Base-by-base conservation (phyloP, 2,329 filamentous ascomycete species). In the Helicocarpus griseus region DNA sequence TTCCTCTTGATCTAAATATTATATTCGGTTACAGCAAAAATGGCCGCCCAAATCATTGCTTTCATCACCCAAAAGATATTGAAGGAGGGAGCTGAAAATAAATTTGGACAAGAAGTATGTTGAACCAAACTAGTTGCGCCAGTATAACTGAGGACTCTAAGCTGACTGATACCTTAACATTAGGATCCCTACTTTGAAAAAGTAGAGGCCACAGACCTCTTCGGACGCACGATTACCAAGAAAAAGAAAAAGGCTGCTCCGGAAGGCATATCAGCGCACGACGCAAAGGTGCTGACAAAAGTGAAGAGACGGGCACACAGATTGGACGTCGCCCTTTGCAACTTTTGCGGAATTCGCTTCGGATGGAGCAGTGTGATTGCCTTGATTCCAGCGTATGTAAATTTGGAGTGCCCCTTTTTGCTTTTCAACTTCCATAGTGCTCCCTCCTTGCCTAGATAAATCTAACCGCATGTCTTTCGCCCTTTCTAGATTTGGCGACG, bases 111-210 rank as follows among this genome's bases (percentile, higher is more conserved):
- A 56, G 70, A 72, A 57, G 69, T 71, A 57, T 59, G 53, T 53
- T 38, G 2, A 6, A 29, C 24, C 14, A 28, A 19, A 36, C 5
- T 7, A 13, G 14, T 19, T 40, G 9, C 8, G 24, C 21, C 7
- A 13, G 5, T 45, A 33, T 17, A 13, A 29, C 14, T 47, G 22
- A 22, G 19, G 5, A 31, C 14, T 22, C 14, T 5, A n/a, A 28
- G 17, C 24, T 49, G 14, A 44, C 17, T 11, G 17, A 39, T 43
- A 14, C 13, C 5, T 14, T 17, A 31, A 49, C 54, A 40, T 26
- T 61, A 96, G 87, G 90, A 97, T 65, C 89, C 90, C 5, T 95
- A 89, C 72, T 95, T 90, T 62, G 88, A 95, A 67, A 77, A 82
- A 59, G 82, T 95, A 33, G 82, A 84, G 21, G 84, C 90, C 39